Conservation (phyloP, 2,329 filamentous ascomycete species). For the Exophiala oligosperma region DNA sequence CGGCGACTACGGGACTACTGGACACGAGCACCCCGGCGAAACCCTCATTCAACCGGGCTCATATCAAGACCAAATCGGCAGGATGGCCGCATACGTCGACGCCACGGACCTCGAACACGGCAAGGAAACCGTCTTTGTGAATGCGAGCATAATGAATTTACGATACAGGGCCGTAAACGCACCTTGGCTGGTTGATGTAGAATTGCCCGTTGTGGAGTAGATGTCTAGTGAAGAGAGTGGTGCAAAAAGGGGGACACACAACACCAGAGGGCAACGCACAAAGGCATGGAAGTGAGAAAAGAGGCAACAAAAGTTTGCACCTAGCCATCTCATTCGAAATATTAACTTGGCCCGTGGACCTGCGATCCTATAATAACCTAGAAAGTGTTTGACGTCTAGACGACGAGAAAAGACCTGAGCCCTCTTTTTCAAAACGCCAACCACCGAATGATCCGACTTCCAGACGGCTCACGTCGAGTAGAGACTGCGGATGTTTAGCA, state of each 20-base stretch:
- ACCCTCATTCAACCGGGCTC: background rate
- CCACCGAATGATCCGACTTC: too few relatives aligned
- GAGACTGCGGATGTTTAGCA: too few relatives aligned
- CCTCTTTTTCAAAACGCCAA: too few relatives aligned
- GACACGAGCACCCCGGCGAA: background rate
- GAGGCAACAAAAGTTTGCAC: too few relatives aligned
- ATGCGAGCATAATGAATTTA: slow-evolving; percentile 57
- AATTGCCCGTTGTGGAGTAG: slow-evolving; percentile 34
- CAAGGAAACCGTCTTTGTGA: slow-evolving; percentile 57
- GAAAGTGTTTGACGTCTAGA: too few relatives aligned
- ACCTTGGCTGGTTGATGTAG: slow-evolving; percentile 58
- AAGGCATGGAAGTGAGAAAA: too few relatives aligned
- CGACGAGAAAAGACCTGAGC: too few relatives aligned
- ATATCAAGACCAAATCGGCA: slow-evolving; percentile 2
- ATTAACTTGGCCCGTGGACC: too few relatives aligned
- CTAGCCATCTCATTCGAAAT: too few relatives aligned
- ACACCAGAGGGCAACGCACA: background rate
- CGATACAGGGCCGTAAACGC: slow-evolving; percentile 51
- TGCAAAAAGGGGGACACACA: background rate
- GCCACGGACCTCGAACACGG: slow-evolving; percentile 43
- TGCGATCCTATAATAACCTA: too few relatives aligned
- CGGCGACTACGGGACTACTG: too few relatives aligned
- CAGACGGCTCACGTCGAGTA: too few relatives aligned
- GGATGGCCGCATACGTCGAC: slow-evolving; percentile 35
- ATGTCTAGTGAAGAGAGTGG: background rate